A percentile compares a stretch with the other conserved stretches of the same genome.
Evolutionary conservation across 495 filamentous ascomycete species (phyloP).

Genomic region (Filosporella fistucella): DNA sequence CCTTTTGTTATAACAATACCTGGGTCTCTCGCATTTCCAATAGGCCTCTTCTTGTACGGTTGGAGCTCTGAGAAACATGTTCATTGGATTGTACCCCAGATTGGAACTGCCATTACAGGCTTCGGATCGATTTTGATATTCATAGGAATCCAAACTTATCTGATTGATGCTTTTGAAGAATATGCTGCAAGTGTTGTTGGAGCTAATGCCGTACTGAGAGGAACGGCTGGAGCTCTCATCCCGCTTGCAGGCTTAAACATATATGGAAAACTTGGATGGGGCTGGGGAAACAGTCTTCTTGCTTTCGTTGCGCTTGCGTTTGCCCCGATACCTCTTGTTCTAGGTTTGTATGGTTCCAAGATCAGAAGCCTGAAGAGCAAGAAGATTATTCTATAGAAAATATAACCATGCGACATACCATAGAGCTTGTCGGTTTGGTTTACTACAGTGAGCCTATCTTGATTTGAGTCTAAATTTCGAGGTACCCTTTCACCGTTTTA

Average conservation of each 20-base stretch:
- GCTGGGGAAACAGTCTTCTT: background rate
- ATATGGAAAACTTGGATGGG: constrained; percentile 25
- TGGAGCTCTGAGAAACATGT: constrained; percentile 58
- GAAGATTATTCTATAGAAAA: no score
- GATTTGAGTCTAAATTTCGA: no score
- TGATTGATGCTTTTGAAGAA: constrained; percentile 61
- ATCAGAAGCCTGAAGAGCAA: no score
- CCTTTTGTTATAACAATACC: background rate
- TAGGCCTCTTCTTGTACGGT: constrained; percentile 67
- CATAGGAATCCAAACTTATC: constrained; percentile 40
- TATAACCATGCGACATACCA: no score
- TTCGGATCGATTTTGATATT: constrained; percentile 52
- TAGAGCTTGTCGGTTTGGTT: no score
- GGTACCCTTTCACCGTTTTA: no score
- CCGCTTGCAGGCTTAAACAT: constrained; percentile 26
- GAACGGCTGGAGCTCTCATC: constrained; percentile 23
- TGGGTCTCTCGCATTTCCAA: constrained; percentile 34
- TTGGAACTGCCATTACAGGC: constrained; percentile 56
- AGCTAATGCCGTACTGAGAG: constrained; percentile 43
- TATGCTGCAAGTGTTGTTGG: constrained; percentile 60
- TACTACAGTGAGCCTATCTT: no score
- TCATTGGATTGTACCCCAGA: constrained; percentile 71
- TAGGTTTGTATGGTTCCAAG: no score
- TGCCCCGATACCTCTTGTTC: constrained; percentile 1
- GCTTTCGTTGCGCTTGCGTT: constrained; percentile 3